Base-by-base conservation (phyloP, 306 rosid species). In the Vicia sativa region DNA sequence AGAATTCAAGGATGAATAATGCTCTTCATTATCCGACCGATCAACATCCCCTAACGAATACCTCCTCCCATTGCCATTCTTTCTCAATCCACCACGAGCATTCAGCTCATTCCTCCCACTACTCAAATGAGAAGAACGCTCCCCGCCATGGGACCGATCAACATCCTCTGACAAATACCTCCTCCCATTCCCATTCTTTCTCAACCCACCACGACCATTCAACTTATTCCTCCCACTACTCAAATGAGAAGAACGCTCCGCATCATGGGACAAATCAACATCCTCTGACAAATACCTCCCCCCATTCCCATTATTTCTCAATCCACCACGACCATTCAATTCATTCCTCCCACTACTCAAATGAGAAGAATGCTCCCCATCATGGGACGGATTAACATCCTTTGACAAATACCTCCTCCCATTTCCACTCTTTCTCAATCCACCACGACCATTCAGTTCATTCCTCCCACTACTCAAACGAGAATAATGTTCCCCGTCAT, bases 231-330 rank as follows among this genome's bases (percentile, higher is more conserved):
- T 14, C 50, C 75, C 50, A 43, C 9, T 48, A 34, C 18, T 65
- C 44, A 39, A 34, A 19, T 62, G 11, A 62, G 77, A 62, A 56
- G 72, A 78, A 57, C 78, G 23, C 54, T 31, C 66, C 15, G 29
- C 50, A 21, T 52, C 50, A 41, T 57, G 56, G 29, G 69, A 74
- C 50, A 13, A 63, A 65, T 49, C 55, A 18, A 68, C 58, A 52
- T 25, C 81, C 53, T 46, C n/a, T 10, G 48, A 55, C 28, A 29
- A 54, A 61, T 59, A 59, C 60, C 79, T 82, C 44, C 77, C 77
- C 58, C 82, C 58, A 26, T 45, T 77, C 34, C 62, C 76, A 13
- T 69, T 77, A 57, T 59, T 77, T 63, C 75, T 75, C 71, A 78
- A 11, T 16, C 54, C 66, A 0, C 81, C 82, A 63, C 69, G 67